Base-by-base conservation (phyloP, 2,329 filamentous ascomycete species). In the Sclerotinia minor region DNA sequence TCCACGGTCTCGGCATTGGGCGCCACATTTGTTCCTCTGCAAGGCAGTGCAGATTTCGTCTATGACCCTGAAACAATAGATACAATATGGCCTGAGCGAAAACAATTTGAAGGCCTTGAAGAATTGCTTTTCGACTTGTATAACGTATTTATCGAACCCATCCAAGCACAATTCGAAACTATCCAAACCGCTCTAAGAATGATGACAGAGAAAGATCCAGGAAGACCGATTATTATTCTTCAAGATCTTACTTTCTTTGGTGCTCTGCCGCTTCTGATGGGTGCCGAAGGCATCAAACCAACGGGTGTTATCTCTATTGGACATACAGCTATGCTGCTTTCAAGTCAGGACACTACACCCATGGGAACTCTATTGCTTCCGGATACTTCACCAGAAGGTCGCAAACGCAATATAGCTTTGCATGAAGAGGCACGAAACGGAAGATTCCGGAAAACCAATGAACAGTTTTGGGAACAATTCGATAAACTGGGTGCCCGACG, bases 291-390 rank as follows among this genome's bases (percentile, higher is more conserved):
- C 75, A 26, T 83, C 74, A 69, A 70, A 69, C 66, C 75, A 60
- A 19, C 76, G 76, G 24, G 79, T 75, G 73, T 75, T 17, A 75
- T 84, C 68, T 79, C 77, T n/a, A 74, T 83, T 44, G 77, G 80
- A 49, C 71, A 79, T 6, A 67, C 77, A 19, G 76, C 80, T 26
- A 73, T 82, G 15, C 21, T 75, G 3, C 72, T 76, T 1, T 71
- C 71, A 0, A 81, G 81, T 69, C 74, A 77, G 61, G 78, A 80
- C 66, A 74, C 76, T 4, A 78, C 76, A 0, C 81, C 80, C 0
- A 77, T 80, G 32, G 77, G 79, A 3, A 71, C 75, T 2, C 77
- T 77, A 5, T 67, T 82, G 1, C 77, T 76, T 7, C 79, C 79
- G 2, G 80, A 80, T 67, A 72, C 71, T 4, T 77, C 75, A 0